Evolutionary conservation across 2,329 filamentous ascomycete genomes (phyloP).

Genomic region (Ciborinia camelliae): DNA sequence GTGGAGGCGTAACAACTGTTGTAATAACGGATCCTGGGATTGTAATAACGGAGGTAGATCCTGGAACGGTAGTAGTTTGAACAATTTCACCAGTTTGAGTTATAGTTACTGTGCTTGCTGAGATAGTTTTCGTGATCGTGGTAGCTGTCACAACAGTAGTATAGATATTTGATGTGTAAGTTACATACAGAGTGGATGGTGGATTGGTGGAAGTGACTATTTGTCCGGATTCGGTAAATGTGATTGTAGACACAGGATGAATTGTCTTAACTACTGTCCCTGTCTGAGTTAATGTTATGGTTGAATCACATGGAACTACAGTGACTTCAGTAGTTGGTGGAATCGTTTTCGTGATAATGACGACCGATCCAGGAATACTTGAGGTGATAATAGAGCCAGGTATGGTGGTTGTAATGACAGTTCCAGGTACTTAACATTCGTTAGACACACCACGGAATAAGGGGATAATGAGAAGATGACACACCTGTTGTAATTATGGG

Average conservation of each 20-base stretch:
- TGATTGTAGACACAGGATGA: slow-evolving; percentile 6
- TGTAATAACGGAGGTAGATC: not conserved
- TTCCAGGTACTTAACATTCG: not conserved
- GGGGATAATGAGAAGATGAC: not conserved
- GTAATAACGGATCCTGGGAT: not conserved
- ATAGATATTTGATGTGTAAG: slow-evolving; percentile 4
- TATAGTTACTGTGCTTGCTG: not conserved
- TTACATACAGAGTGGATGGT: not conserved
- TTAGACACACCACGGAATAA: not conserved
- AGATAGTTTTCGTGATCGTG: slow-evolving; percentile 9
- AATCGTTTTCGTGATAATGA: slow-evolving; percentile 8
- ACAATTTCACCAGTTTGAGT: slow-evolving; percentile 1
- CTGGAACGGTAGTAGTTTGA: slow-evolving; percentile 5
- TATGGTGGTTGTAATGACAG: not conserved
- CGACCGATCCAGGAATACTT: slow-evolving; percentile 1
- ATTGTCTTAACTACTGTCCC: not conserved
- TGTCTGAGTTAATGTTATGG: not conserved
- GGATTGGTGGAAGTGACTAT: not conserved
- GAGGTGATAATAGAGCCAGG: not conserved
- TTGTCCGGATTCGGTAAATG: not conserved
- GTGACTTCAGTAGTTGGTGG: slow-evolving; percentile 2
- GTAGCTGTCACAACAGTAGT: slow-evolving; percentile 3
- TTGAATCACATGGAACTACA: slow-evolving; percentile 9
- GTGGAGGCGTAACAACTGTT: not conserved
- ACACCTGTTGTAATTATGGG: slow-evolving; percentile 10